Evolutionary conservation across 805 yeast genomes (phyloP).

Genomic region (Cyberlindnera mrakii): DNA sequence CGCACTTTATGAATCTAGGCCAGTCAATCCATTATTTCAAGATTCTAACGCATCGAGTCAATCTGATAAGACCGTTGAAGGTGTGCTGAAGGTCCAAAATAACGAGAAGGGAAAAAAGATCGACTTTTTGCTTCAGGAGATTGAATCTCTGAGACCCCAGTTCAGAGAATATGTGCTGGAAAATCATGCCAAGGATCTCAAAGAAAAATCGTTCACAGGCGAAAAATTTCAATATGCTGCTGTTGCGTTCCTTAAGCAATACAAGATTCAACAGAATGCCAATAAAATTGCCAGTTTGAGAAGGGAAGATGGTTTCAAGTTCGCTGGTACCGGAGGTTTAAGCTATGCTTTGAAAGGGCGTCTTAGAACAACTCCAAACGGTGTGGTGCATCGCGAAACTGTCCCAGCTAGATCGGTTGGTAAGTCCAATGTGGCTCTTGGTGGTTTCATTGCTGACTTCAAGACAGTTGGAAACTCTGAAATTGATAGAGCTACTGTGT

Average conservation of each 20-base stretch:
- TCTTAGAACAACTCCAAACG: constrained; percentile 64
- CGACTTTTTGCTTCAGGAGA: background rate
- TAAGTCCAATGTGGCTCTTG: constrained; percentile 46
- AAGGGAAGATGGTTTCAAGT: constrained; percentile 15
- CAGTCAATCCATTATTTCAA: constrained; percentile 33
- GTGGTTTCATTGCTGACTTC: constrained; percentile 37
- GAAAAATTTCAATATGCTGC: constrained; percentile 25
- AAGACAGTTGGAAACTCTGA: background rate
- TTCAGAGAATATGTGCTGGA: constrained; percentile 51
- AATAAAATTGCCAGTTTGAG: constrained; percentile 6
- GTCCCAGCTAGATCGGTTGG: constrained; percentile 64
- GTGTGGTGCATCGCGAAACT: constrained; percentile 45
- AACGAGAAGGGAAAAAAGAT: constrained; percentile 5
- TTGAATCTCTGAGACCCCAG: constrained; percentile 42
- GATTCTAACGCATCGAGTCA: constrained; percentile 5
- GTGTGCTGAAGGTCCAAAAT: constrained; percentile 1
- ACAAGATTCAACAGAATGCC: constrained; percentile 2
- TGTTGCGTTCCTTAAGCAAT: constrained; percentile 28
- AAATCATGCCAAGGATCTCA: constrained; percentile 39
- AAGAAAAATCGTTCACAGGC: constrained; percentile 23
- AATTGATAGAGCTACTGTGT: background rate
- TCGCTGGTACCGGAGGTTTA: constrained; percentile 73
- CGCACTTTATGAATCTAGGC: constrained; percentile 22
- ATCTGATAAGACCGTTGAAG: constrained; percentile 21
- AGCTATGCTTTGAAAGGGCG: constrained; percentile 66